Evolutionary conservation across 2,329 filamentous ascomycete genomes (phyloP), one percentile per base, ranked within the genome.

Genomic region (Myriosclerotinia duriaeana): DNA sequence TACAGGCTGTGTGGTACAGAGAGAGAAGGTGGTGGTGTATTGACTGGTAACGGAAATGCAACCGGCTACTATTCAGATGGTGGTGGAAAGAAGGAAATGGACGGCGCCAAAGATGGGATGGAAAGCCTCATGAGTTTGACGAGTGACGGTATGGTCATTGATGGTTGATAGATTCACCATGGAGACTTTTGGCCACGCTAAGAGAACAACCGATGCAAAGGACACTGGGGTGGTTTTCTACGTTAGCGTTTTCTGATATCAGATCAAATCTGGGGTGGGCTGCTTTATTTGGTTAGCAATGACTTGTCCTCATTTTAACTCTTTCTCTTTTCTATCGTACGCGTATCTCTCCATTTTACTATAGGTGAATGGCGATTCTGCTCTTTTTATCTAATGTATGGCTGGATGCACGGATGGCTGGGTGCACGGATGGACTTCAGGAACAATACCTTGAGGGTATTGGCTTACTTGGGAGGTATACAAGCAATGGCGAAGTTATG

Each of bases 1-100:
- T 88, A 86, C 73, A 81, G 81, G 48, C 78, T 88, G n/a, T 80
- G 80, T 69, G 80, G 81, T 42, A 79, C 78, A 22, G 80, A 77
- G 48, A 67, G 76, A 55, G 76, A 77, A 68, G 64, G 64, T 26
- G 26, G 30, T 17, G 44, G 54, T 59, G n/a, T 61, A 5, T 26
- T 61, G 26, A 34, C 61, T 50, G 58, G 55, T n/a, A 66, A 66
- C 38, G 74, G 74, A 26, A 69, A 69, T 56, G 66, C 65, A 20
- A 63, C 65, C 9, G 75, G 75, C 2, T 76, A 77, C 61, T 76
- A 76, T 66, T 74, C 72, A 50, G 76, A 77, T 70, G 71, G 74
- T 20, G 46, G 55, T n/a, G 65, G 46, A 44, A 64, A 64, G 53
- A 67, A 67, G 53, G 65, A 67, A 22, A 22, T 58, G 26, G 65